phyloP scores from a whole-genome alignment of 345 rosid genomes.

The Raphanus sativus region DNA sequence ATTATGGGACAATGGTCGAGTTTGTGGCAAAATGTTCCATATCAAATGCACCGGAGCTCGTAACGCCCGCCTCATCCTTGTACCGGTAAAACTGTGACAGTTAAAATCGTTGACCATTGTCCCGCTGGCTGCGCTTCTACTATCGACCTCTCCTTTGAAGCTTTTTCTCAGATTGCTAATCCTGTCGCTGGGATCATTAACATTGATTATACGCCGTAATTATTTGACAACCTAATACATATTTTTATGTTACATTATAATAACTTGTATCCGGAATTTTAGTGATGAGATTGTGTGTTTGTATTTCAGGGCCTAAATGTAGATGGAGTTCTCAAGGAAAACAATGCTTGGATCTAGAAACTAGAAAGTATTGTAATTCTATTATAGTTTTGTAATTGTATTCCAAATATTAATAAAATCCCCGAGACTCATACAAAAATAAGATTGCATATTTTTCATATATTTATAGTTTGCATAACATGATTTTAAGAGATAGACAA shows the following conservation, averaged over 20 bases:
- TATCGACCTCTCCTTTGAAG: conserved; percentile 49
- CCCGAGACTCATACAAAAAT: neutral
- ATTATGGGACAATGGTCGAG: conserved; percentile 46
- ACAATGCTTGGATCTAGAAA: neutral
- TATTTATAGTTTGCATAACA: neutral
- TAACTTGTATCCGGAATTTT: neutral
- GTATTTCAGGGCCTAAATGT: conserved; percentile 17
- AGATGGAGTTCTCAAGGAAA: neutral
- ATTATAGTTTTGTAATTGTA: neutral
- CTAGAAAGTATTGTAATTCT: neutral
- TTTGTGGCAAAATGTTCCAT: conserved; percentile 45
- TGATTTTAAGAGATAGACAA: neutral
- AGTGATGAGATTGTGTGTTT: conserved; percentile 2
- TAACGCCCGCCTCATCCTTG: conserved; percentile 47
- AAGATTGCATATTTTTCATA: neutral
- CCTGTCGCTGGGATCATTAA: conserved; percentile 44
- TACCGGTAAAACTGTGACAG: conserved; percentile 36
- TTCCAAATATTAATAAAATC: neutral
- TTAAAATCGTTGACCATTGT: conserved; percentile 51
- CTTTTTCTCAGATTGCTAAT: conserved; percentile 51
- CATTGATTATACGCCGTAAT: conserved; percentile 36
- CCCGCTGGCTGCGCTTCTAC: conserved; percentile 36
- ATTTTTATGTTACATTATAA: neutral
- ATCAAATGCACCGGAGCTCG: conserved; percentile 45
- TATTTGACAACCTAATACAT: neutral